Conservation (phyloP, 1,284 basidiomycete species). For the Cystobasidiaceae sp. region DNA sequence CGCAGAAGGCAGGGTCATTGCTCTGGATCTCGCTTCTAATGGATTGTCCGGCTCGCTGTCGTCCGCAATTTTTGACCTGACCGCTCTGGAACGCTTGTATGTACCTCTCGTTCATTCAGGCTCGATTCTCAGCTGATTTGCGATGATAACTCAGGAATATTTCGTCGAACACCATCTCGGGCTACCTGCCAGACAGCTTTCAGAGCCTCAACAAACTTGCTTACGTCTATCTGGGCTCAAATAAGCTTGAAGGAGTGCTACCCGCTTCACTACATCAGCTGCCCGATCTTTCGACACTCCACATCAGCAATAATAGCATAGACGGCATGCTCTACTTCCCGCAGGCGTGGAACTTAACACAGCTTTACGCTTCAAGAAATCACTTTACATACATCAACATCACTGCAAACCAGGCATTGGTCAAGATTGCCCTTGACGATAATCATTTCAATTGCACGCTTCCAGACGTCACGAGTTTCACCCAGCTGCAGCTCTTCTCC, state of each 20-base stretch:
- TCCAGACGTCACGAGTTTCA: constrained; percentile 14
- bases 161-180: constrained; percentile 32
- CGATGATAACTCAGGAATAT: constrained; percentile 26
- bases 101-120: background rate
- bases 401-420: constrained; percentile 14
- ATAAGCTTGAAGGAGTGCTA: constrained; percentile 28
- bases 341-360: constrained; percentile 18
- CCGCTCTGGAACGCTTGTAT: constrained; percentile 27
- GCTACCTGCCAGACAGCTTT: constrained; percentile 32
- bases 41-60: constrained; percentile 29
- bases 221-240: constrained; percentile 26
- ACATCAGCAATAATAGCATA: constrained; percentile 33
- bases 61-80: constrained; percentile 29
- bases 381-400: constrained; percentile 29
- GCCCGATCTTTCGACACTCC: constrained; percentile 8
- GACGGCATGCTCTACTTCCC: constrained; percentile 31
- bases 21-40: constrained; percentile 31
- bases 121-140: background rate
- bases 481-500: constrained; percentile 19
- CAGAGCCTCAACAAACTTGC: constrained; percentile 6
- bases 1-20: constrained; percentile 23
- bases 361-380: constrained; percentile 31
- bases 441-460: constrained; percentile 27
- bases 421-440: constrained; percentile 30
- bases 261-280: constrained; percentile 26